Evolutionary conservation across 208 protist genomes (phyloP).

Genomic region (Trypanosoma platydactyli): DNA sequence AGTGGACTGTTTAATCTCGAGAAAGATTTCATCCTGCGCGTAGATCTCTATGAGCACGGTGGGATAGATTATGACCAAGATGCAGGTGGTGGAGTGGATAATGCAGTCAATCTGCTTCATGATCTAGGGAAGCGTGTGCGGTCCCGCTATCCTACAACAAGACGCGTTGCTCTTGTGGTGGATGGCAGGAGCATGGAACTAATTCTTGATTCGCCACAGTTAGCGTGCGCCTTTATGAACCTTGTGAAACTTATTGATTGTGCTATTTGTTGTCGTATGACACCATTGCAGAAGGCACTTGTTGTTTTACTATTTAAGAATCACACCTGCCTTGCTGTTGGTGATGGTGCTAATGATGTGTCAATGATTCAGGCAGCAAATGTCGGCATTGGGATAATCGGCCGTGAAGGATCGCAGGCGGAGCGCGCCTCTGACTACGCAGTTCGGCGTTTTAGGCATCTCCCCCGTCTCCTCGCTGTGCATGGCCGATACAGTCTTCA

Average conservation of each 20-base stretch:
- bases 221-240: conserved; percentile 46
- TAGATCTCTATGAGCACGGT: conserved; percentile 42
- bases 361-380: conserved; percentile 95
- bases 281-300: conserved; percentile 98
- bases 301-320: conserved; percentile 91
- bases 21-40: conserved; percentile 77
- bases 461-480: conserved; percentile 87
- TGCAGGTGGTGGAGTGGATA: conserved; percentile 10
- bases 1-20: conserved; percentile 53
- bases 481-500: conserved; percentile 91
- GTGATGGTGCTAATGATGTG: conserved; percentile 99
- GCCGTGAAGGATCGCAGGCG: conserved; percentile 98
- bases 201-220: background rate
- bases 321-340: conserved; percentile 90
- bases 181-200: conserved; percentile 66
- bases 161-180: conserved; percentile 16
- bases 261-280: conserved; percentile 96
- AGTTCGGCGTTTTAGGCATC: conserved; percentile 95
- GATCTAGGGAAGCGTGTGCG: background rate
- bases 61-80: conserved; percentile 22
- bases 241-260: conserved; percentile 72
- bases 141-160: background rate
- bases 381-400: conserved; percentile 97
- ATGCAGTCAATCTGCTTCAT: conserved; percentile 65
- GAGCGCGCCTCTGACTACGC: conserved; percentile 98